phyloP scores from a whole-genome alignment of 2,329 filamentous ascomycete species.

The Juglanconis juglandina region DNA sequence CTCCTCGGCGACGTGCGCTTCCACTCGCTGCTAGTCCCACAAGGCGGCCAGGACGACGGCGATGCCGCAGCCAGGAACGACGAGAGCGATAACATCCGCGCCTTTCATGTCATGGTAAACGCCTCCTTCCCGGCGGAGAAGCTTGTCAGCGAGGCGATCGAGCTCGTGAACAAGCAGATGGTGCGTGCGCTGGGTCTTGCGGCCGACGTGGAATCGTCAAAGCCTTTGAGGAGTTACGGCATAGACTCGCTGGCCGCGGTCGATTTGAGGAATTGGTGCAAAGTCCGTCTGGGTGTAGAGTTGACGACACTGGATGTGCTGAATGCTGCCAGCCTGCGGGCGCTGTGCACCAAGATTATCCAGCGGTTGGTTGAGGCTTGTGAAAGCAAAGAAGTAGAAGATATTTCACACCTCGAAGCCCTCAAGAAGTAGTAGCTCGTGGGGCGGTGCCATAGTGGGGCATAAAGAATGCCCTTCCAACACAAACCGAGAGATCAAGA shows the following conservation, averaged over 20 bases:
- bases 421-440: no score
- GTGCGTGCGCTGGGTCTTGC: background rate
- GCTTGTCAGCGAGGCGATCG: background rate
- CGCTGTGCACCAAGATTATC: background rate
- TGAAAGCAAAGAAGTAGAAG: no score
- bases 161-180: background rate
- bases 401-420: no score
- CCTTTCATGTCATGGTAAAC: background rate
- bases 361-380: no score
- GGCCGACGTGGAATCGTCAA: background rate
- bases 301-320: background rate
- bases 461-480: no score
- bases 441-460: no score
- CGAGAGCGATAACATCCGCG: background rate
- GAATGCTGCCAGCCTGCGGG: background rate
- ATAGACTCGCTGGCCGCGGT: slow-evolving; percentile 10
- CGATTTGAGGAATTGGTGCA: slow-evolving; percentile 9
- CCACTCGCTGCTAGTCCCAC: background rate
- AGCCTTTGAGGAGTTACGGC: slow-evolving; percentile 1
- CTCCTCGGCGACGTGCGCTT: background rate
- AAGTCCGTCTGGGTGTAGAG: background rate
- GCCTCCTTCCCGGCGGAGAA: background rate
- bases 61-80: background rate
- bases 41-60: background rate
- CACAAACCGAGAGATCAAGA: no score